Evolutionary conservation across 768 basidiomycete species (phyloP), one percentile per base, ranked within the genome.

Genomic region (Hygrocybe coccinea): DNA sequence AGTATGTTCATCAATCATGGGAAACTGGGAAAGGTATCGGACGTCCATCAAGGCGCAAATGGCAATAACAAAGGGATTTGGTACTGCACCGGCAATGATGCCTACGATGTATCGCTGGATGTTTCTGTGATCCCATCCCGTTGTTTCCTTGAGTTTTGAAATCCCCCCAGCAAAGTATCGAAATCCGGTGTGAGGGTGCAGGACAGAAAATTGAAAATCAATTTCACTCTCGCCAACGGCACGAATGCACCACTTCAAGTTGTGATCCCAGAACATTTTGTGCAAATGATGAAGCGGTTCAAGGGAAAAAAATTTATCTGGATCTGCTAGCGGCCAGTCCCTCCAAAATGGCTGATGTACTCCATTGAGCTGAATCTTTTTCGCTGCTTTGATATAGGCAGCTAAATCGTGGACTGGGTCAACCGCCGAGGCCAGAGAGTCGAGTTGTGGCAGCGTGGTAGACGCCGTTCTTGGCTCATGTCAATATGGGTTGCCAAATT

Each of bases 161-260:
- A 72, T 60, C 0, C 70, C 69, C n/a, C 63, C 59, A 3, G 55
- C 56, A 55, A 71, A 71, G 37, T 71, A 68, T 15, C 65, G 56
- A 36, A 57, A 63, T 2, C 65, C 63, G 1, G 55, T 56, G 38
- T 59, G 59, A 12, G 64, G 68, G n/a, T 64, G 67, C 9, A 73
- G 50, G n/a, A 61, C 54, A 0, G 64, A 64, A 6, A 70, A 60
- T 0, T 61, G 53, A 25, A 55, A 56, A 56, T 73, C 64, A 4
- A 73, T 59, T 37, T 72, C 69, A 1, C 19, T 24, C 1, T 19
- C 44, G 1, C 67, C 67, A 5, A 71, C 4, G 29, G 35, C 44
- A 29, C 36, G 11, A 22, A 55, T 55, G 33, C 54, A 55, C 57
- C 57, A 58, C 47, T 58, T 54, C 17, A 45, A 22, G 19, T 58